Evolutionary conservation across 2,329 filamentous ascomycete species (phyloP).

Genomic region (Nannizziopsis barbatae): DNA sequence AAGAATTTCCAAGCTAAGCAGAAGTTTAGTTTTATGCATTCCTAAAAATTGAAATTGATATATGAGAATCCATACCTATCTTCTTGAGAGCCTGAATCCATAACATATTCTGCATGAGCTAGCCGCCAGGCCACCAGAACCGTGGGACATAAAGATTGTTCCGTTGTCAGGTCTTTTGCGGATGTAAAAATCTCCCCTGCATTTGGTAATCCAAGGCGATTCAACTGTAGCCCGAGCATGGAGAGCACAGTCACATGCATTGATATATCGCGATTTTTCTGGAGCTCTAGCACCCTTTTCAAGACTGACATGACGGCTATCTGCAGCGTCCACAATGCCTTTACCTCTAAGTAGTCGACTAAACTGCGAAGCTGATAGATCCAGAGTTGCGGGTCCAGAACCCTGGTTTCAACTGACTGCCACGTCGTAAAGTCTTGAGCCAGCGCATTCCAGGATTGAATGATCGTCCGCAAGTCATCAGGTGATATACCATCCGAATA

Average conservation of each 20-base stretch:
- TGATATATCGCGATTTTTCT: slow-evolving; percentile 27
- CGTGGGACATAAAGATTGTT: slow-evolving; percentile 33
- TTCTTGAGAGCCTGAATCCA: slow-evolving; percentile 54
- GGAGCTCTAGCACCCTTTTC: slow-evolving; percentile 39
- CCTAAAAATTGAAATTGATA: slow-evolving; percentile 33
- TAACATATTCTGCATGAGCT: slow-evolving; percentile 61
- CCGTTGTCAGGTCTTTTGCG: slow-evolving; percentile 42
- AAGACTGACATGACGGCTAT: slow-evolving; percentile 42
- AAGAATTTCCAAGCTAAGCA: slow-evolving; percentile 30
- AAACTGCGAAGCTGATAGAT: slow-evolving; percentile 43
- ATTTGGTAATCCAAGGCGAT: slow-evolving; percentile 50
- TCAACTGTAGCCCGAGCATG: slow-evolving; percentile 44
- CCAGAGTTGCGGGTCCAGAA: slow-evolving; percentile 44
- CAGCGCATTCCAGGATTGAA: slow-evolving; percentile 32
- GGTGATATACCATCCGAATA: slow-evolving; percentile 24
- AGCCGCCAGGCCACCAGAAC: slow-evolving; percentile 52
- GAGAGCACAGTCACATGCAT: slow-evolving; percentile 35
- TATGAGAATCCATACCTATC: slow-evolving; percentile 40
- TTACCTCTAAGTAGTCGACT: slow-evolving; percentile 47
- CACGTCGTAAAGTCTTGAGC: slow-evolving; percentile 35
- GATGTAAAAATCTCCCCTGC: slow-evolving; percentile 48
- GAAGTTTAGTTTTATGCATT: slow-evolving; percentile 29
- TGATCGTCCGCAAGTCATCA: slow-evolving; percentile 22
- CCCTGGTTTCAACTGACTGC: slow-evolving; percentile 30
- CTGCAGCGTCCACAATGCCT: slow-evolving; percentile 43